phyloP scores from a whole-genome alignment of 345 rosid genomes.

The Durio zibethinus region DNA sequence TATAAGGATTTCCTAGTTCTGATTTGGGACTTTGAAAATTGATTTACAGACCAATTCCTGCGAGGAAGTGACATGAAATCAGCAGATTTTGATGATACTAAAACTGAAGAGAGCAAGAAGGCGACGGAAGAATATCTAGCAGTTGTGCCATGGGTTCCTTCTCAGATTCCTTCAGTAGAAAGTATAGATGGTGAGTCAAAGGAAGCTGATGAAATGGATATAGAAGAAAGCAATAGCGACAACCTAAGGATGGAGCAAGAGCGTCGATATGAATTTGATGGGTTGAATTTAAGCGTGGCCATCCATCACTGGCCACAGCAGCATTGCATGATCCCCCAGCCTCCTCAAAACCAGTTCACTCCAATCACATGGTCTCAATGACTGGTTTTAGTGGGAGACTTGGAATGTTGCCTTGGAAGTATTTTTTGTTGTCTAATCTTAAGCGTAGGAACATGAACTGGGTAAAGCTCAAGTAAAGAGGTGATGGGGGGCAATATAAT shows the following conservation, averaged over 20 bases:
- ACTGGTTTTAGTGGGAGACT: neutral
- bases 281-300: neutral
- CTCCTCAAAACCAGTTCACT: constrained; percentile 11
- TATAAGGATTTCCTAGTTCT: neutral
- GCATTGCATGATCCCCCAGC: constrained; percentile 8
- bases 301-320: constrained; percentile 3
- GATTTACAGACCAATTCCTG: constrained; percentile 35
- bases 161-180: constrained; percentile 16
- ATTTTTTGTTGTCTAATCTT: neutral
- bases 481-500: neutral
- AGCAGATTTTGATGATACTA: constrained; percentile 17
- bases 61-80: constrained; percentile 14
- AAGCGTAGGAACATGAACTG: neutral
- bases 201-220: constrained; percentile 25
- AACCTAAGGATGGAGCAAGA: too few species aligned
- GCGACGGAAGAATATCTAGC: constrained; percentile 33
- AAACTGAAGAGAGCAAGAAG: neutral
- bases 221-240: too few species aligned
- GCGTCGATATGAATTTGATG: neutral
- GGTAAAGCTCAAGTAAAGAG: neutral
- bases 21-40: neutral
- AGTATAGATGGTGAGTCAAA: constrained; percentile 18
- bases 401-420: neutral
- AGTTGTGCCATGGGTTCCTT: constrained; percentile 57
- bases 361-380: constrained; percentile 13